phyloP scores from a whole-genome alignment of 2,329 filamentous ascomycete genomes.

The Penicillium crustosum region DNA sequence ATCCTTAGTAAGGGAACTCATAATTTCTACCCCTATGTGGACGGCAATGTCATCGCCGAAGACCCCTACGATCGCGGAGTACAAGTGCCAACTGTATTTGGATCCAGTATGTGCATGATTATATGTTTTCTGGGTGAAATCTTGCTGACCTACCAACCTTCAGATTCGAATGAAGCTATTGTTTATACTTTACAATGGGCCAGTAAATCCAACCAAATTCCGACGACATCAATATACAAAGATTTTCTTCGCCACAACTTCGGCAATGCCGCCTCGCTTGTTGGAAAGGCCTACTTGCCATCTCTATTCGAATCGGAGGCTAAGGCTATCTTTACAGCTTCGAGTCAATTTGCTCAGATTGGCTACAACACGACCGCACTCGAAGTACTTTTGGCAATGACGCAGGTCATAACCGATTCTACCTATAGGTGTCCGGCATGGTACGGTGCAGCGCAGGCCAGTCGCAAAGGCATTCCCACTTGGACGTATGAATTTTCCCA shows the following conservation, averaged over 20 bases:
- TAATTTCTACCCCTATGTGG: conserved; percentile 19
- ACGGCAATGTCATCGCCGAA: conserved; percentile 20
- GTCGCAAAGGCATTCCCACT: conserved; percentile 14
- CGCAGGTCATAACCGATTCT: conserved; percentile 13
- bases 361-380: background rate
- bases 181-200: background rate
- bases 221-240: conserved; percentile 13
- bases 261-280: conserved; percentile 12
- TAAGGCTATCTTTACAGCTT: background rate
- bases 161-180: conserved; percentile 1
- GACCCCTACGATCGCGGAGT: conserved; percentile 17
- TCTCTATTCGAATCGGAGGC: conserved; percentile 10
- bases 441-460: conserved; percentile 5
- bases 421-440: conserved; percentile 20
- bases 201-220: background rate
- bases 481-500: conserved; percentile 26
- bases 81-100: conserved; percentile 23
- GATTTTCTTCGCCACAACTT: conserved; percentile 20
- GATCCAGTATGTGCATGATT: conserved; percentile 18
- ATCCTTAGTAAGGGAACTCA: background rate
- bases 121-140: background rate
- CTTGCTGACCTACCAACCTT: background rate
- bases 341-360: background rate
- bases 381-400: conserved; percentile 17
- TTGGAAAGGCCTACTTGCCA: conserved; percentile 17